A percentile compares a stretch with the other conserved stretches of the same genome.
Evolutionary conservation across 2,329 filamentous ascomycete species (phyloP).

Genomic region (Talaromyces sp.): DNA sequence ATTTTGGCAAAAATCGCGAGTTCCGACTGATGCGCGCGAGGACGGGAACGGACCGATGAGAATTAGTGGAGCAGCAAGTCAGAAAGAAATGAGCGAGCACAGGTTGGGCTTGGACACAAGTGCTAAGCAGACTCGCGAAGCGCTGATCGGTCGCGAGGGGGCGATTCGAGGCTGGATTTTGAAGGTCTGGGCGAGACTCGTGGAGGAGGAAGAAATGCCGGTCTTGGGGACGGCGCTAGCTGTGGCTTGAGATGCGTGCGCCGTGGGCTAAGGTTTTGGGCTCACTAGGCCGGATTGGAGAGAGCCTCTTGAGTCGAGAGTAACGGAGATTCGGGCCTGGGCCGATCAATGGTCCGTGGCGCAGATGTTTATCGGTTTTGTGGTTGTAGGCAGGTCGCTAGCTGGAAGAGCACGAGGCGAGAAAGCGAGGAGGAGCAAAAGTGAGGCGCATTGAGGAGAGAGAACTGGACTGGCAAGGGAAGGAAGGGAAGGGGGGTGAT

Average conservation of each 20-base stretch:
- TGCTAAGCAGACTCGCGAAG: neutral
- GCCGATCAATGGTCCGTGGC: neutral
- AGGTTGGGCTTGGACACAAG: neutral
- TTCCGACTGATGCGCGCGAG: constrained; percentile 3
- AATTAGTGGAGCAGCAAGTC: constrained; percentile 6
- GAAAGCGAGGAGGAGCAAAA: neutral
- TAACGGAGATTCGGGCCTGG: neutral
- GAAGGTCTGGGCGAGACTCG: neutral
- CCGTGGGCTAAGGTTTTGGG: constrained; percentile 5
- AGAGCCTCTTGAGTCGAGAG: constrained; percentile 1
- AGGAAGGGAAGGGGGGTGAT: neutral
- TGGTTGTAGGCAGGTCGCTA: neutral
- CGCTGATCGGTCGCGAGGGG: neutral
- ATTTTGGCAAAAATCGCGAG: neutral
- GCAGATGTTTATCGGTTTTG: neutral
- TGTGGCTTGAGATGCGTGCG: constrained; percentile 10
- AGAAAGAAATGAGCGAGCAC: neutral
- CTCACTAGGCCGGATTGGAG: constrained; percentile 6
- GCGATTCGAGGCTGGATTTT: neutral
- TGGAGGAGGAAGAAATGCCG: neutral
- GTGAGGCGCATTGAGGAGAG: neutral
- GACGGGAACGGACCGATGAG: constrained; percentile 5
- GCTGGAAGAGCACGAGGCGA: neutral
- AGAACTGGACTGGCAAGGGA: too few relatives aligned
- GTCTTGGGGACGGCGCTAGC: neutral